Evolutionary conservation across 108 stramenopile genomes (phyloP), one percentile per base, ranked within the genome.

Genomic region (Fragilariopsis cylindrus): DNA sequence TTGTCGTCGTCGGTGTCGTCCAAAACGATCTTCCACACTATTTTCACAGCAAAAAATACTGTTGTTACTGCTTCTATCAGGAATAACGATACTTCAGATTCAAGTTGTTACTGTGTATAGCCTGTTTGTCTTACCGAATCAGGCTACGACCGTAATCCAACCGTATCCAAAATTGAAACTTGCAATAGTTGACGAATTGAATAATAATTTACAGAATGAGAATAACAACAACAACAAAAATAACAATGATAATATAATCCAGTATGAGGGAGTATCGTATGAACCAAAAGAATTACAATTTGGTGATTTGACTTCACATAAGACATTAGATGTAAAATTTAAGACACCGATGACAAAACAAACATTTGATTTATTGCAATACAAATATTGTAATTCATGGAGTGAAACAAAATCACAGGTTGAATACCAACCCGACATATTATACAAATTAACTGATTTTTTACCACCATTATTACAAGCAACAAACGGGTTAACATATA

Each of bases 381-480:
- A 40, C 16, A 58, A 40, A 11, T 81, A 81, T 42, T 72, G 76
- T 48, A 63, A 46, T 48, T 30, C 30, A 30, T 81, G 81, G 81
- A 72, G 70, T 4, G 81, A 76, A 48, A 77, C 81, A 2, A 73
- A 72, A 65, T 68, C 65, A 13, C 18, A 40, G 42, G 76, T 81
- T 13, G 60, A 43, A 54, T 81, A 69, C 68, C 12, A 68, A 11
- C 40, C 57, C 41, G 57, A 58, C 18, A 4, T 4, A 0, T 8
- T 12, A 3, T 81, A 73, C 65, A 54, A 48, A 16, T 60, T 81
- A 3, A 47, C 71, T 11, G 81, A 77, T 50, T 76, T 81, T 69
- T 58, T 81, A 53, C 81, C 81, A 5, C 81, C 81, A 15, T 44
- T 81, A n/a, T 39, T 73, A 53, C 81, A 81, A 63, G 81, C 81